Percentiles rank a stretch among this genome's conserved stretches.
phyloP scores from a whole-genome alignment of 495 filamentous ascomycete species.

The Emericellopsis terricola region DNA sequence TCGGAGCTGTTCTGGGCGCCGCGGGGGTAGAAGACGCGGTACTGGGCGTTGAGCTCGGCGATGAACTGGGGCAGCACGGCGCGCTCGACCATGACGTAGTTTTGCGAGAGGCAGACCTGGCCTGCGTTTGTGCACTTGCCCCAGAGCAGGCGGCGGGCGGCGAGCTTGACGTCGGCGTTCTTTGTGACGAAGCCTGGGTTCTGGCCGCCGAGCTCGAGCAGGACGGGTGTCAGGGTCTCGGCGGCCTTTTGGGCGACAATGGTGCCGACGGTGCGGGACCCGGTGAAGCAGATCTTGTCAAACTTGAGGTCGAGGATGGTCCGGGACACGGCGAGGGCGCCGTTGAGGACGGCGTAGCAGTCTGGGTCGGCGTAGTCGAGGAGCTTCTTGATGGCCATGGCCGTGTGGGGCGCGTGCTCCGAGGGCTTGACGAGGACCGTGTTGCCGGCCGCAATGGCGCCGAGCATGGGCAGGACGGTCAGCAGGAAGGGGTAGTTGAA shows the following conservation, averaged over 20 bases:
- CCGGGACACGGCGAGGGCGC: constrained; percentile 60
- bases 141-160: constrained; percentile 74
- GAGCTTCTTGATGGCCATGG: constrained; percentile 62
- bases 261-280: constrained; percentile 52
- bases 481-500: constrained; percentile 89
- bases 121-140: constrained; percentile 71
- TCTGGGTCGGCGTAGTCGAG: constrained; percentile 54
- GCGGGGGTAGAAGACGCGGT: constrained; percentile 69
- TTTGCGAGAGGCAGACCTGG: constrained; percentile 77
- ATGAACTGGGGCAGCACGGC: constrained; percentile 54
- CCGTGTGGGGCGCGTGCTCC: constrained; percentile 57
- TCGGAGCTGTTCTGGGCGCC: constrained; percentile 60
- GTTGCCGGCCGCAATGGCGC: constrained; percentile 83
- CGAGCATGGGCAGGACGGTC: constrained; percentile 58
- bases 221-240: constrained; percentile 74
- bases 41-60: constrained; percentile 48
- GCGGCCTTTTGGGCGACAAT: constrained; percentile 88
- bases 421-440: constrained; percentile 81
- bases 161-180: constrained; percentile 59
- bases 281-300: constrained; percentile 98
- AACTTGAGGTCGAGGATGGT: constrained; percentile 73
- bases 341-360: constrained; percentile 68
- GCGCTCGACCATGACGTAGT: constrained; percentile 72
- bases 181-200: constrained; percentile 86
- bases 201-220: constrained; percentile 74